Conservation (phyloP, 495 filamentous ascomycete species). For the Penicillium angulare region DNA sequence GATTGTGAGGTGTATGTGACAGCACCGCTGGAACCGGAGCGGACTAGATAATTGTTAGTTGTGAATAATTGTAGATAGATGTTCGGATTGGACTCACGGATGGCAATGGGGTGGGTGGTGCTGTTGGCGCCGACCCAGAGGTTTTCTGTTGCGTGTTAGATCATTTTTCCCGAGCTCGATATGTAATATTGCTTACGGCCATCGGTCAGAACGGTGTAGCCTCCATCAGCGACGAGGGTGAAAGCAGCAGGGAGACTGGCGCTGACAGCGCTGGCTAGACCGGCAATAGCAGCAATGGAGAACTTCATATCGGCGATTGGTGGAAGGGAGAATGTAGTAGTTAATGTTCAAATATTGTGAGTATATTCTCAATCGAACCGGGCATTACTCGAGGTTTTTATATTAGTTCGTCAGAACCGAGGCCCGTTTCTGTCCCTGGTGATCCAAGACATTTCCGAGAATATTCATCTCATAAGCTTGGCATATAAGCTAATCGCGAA, state of each 20-base stretch:
- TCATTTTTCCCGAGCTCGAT: too few relatives aligned
- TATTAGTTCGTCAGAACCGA: background rate
- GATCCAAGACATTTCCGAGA: constrained; percentile 13
- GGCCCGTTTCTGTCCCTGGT: background rate
- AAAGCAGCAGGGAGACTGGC: constrained; percentile 31
- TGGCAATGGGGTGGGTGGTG: constrained; percentile 22
- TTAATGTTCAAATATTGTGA: background rate
- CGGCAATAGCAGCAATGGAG: constrained; percentile 25
- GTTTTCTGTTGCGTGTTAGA: constrained; percentile 11
- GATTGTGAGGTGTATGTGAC: constrained; percentile 27
- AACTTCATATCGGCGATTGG: constrained; percentile 29
- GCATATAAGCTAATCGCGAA: constrained; percentile 3
- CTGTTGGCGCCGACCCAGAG: constrained; percentile 24
- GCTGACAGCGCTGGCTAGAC: constrained; percentile 23
- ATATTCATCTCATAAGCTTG: constrained; percentile 5
- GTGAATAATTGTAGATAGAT: background rate
- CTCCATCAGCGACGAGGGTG: constrained; percentile 33
- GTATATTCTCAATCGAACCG: too few relatives aligned
- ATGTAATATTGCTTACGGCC: too few relatives aligned
- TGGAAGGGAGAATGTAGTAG: background rate
- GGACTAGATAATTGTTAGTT: constrained; percentile 8
- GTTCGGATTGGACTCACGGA: constrained; percentile 25
- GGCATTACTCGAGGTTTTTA: constrained; percentile 2
- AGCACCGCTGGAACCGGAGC: constrained; percentile 13
- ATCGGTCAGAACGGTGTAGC: constrained; percentile 31